phyloP scores from a whole-genome alignment of 257 asterid species.

The Solanum sitiens region DNA sequence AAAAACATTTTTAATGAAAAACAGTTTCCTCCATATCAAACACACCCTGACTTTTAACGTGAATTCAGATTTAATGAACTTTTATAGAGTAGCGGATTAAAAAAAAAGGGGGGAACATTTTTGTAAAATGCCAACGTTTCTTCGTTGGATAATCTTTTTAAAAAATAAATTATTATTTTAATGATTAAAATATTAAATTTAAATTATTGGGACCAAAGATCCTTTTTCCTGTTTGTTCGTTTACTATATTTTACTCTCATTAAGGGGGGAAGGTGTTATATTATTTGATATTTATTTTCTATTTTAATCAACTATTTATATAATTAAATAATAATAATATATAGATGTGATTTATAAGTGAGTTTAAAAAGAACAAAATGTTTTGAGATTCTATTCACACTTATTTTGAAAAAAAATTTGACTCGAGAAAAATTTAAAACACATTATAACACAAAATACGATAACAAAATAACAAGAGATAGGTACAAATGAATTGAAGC shows the following conservation, averaged over 20 bases:
- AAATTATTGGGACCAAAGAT: neutral
- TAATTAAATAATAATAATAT: too few species aligned
- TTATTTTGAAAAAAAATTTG: neutral
- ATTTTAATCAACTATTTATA: too few species aligned
- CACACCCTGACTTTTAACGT: fast-evolving
- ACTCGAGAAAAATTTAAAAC: too few species aligned
- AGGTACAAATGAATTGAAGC: neutral
- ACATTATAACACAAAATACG: too few species aligned
- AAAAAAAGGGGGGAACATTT: neutral
- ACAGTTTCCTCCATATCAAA: too few species aligned
- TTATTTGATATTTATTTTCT: neutral
- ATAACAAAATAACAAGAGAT: neutral
- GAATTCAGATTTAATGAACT: too few species aligned
- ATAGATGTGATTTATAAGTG: neutral
- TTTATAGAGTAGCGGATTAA: too few species aligned
- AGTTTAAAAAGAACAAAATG: too few species aligned
- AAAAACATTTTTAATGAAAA: too few species aligned
- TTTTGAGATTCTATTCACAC: neutral
- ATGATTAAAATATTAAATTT: neutral
- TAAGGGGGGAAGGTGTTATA: neutral
- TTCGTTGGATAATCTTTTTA: neutral
- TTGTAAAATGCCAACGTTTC: neutral
- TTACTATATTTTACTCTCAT: neutral
- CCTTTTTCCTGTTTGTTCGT: neutral
- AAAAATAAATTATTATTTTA: neutral